phyloP scores from a whole-genome alignment of 495 filamentous ascomycete genomes.

The Penicillium psychrofluorescens region DNA sequence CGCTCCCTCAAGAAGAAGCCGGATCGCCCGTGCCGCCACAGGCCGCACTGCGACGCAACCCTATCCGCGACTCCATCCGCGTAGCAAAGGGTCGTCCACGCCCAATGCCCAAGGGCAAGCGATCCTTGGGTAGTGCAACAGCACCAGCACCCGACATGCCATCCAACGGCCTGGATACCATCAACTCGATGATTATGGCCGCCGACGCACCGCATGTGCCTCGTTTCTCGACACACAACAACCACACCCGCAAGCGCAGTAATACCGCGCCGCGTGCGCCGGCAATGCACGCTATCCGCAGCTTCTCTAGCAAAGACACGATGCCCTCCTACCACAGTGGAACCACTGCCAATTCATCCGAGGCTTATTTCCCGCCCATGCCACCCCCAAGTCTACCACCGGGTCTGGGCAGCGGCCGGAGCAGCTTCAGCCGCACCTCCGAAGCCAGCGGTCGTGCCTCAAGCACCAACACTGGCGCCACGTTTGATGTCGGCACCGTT shows the following conservation, averaged over 20 bases:
- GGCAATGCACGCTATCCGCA: conserved; percentile 51
- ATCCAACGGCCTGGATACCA: conserved; percentile 12
- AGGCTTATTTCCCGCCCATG: conserved; percentile 38
- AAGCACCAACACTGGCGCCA: conserved; percentile 27
- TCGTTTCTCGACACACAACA: conserved; percentile 64
- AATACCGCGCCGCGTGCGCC: conserved; percentile 70
- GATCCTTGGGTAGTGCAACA: conserved; percentile 25
- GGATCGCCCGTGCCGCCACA: conserved; percentile 26
- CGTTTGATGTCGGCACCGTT: conserved; percentile 73
- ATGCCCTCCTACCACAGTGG: conserved; percentile 28
- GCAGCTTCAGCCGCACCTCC: conserved; percentile 38
- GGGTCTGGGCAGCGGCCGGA: conserved; percentile 29
- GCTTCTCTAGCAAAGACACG: conserved; percentile 60
- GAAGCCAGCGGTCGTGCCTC: conserved; percentile 31
- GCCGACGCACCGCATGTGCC: conserved; percentile 80
- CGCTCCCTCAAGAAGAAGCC: conserved; percentile 44
- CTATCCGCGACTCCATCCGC: conserved; percentile 85
- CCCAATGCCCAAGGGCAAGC: conserved; percentile 36
- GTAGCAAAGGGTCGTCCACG: conserved; percentile 74
- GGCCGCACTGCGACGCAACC: conserved; percentile 46
- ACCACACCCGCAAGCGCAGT: conserved; percentile 74
- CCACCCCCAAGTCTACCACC: conserved; percentile 7
- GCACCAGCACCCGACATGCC: conserved; percentile 28
- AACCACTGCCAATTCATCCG: conserved; percentile 50
- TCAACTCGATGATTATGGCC: conserved; percentile 24